These are phyloP conservation scores for Ustilago loliicola DNA, from an alignment of 1,284 basidiomycete species.

Conservation along the genomic window DNA sequence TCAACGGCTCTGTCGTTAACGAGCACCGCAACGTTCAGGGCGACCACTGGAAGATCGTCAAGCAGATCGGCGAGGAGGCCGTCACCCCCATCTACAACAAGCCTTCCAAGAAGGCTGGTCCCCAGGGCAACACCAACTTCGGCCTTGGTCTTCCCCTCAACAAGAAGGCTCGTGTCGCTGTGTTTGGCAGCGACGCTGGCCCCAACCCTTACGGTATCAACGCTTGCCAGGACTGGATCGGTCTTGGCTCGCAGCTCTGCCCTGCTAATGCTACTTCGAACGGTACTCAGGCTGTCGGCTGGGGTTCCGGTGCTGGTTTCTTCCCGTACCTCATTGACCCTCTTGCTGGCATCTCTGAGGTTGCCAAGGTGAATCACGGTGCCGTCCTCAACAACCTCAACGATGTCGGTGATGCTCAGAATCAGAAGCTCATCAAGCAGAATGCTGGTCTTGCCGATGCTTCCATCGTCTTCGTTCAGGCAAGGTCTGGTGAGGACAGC, in stretches of 20 bases:
- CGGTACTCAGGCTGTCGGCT: conserved; percentile 39
- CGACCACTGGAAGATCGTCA: conserved; percentile 46
- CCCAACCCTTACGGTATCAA: conserved; percentile 45
- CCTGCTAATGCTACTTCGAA: conserved; percentile 41
- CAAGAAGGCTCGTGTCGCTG: conserved; percentile 34
- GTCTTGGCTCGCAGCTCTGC: conserved; percentile 57
- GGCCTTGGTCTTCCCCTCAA: conserved; percentile 41
- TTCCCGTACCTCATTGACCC: conserved; percentile 62
- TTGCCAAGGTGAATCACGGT: conserved; percentile 26
- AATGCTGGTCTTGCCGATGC: conserved; percentile 32
- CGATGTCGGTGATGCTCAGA: conserved; percentile 39
- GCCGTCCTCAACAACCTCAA: conserved; percentile 45
- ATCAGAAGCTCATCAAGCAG: conserved; percentile 35
- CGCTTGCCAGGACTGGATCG: conserved; percentile 35
- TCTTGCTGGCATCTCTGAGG: conserved; percentile 42
- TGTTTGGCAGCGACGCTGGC: conserved; percentile 52
- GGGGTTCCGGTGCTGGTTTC: conserved; percentile 45
- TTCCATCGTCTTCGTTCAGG: conserved; percentile 62
- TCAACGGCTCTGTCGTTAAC: conserved; percentile 40
- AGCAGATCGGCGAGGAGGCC: conserved; percentile 36
- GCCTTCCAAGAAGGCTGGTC: conserved; percentile 40
- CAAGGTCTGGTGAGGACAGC: conserved; percentile 72
- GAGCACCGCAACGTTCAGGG: conserved; percentile 44
- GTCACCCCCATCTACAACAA: conserved; percentile 51
- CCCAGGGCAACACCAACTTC: conserved; percentile 27